Conservation (phyloP, 176 grass and related monocot species). For the Ananas comosus region DNA sequence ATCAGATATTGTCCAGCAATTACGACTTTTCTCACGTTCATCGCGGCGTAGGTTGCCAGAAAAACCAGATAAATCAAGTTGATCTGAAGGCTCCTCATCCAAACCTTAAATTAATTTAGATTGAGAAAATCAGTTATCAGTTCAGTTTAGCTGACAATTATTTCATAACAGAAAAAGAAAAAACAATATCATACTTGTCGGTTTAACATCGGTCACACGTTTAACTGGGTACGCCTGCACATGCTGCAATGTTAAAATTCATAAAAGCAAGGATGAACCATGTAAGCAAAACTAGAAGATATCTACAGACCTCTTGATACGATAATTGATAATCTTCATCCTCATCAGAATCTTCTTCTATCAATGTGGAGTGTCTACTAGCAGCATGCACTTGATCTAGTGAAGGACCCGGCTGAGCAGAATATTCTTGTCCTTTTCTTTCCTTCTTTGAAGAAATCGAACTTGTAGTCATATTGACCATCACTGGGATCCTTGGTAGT, state of each 20-base stretch:
- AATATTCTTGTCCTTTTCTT: constrained; percentile 49
- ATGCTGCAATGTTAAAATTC: constrained; percentile 14
- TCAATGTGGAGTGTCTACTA: constrained; percentile 33
- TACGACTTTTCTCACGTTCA: constrained; percentile 72
- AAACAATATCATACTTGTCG: constrained; percentile 36
- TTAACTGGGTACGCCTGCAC: constrained; percentile 44
- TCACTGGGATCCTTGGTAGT: constrained; percentile 69
- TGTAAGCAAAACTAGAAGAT: constrained; percentile 11
- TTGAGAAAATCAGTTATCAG: not conserved
- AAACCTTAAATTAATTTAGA: constrained; percentile 32
- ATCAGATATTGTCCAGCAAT: constrained; percentile 94
- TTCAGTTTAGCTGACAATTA: constrained; percentile 1
- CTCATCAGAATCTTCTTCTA: constrained; percentile 90
- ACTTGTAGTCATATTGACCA: constrained; percentile 51
- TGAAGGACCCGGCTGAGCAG: constrained; percentile 15
- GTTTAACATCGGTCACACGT: constrained; percentile 26
- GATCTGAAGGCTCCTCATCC: constrained; percentile 43
- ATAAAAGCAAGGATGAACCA: constrained; percentile 17
- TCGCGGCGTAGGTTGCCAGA: constrained; percentile 84
- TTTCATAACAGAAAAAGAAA: constrained; percentile 14
- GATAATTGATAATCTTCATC: constrained; percentile 61
- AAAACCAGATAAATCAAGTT: constrained; percentile 79
- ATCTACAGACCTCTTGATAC: constrained; percentile 46
- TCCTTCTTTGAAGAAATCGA: constrained; percentile 59
- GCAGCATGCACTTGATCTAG: constrained; percentile 28